Base-by-base conservation (phyloP, 208 protist species). In the Acanthamoeba triangularis region DNA sequence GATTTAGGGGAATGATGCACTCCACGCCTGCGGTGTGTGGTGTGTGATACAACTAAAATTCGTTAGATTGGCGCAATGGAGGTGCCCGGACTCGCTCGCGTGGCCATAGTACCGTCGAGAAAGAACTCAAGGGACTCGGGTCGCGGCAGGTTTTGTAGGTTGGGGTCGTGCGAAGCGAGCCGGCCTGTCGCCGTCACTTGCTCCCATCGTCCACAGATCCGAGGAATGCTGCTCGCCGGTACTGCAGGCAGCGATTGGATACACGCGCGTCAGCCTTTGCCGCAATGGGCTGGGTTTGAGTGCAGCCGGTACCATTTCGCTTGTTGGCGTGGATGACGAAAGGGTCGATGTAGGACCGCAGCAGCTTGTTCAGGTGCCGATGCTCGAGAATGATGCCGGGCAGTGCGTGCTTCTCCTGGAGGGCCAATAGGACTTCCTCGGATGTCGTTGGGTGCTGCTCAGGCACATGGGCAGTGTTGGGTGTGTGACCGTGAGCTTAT, bases 371-470 rank as follows among this genome's bases (percentile, higher is more conserved):
- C 5, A 94, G 28, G 67, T 94, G 90, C 11, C 90, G 90, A 63
- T 94, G 72, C 44, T 94, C 90, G n/a, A 94, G 49, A 30, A 94
- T 94, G 67, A 94, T 94, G 44, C 67, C 61, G 23, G 90, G 90
- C 28, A 94, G 67, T 14, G 63, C 28, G 49, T 94, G 90, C 28
- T 67, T 49, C 11, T 93, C 87, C 63, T 54, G 35, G 18, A 93
- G 63, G 25, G 59, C 54, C 25, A 76, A 33, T 4, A 93, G 87
- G 23, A 33, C 87, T 33, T 93, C 87, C 37, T 93, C 87, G 6
- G 87, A 93, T 11, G 87, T 93, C 2, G 87, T 69, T 8, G 87
- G 61, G 30, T 93, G 87, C 87, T 93, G 54, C 49, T 13, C 13
- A 35, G 72, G 25, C 16, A 65, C 30, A 8, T 76, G 10, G 28